A percentile compares a stretch with the other conserved stretches of the same genome.
Conservation (phyloP, 257 asterid species). For the Linderniella brevidens region DNA sequence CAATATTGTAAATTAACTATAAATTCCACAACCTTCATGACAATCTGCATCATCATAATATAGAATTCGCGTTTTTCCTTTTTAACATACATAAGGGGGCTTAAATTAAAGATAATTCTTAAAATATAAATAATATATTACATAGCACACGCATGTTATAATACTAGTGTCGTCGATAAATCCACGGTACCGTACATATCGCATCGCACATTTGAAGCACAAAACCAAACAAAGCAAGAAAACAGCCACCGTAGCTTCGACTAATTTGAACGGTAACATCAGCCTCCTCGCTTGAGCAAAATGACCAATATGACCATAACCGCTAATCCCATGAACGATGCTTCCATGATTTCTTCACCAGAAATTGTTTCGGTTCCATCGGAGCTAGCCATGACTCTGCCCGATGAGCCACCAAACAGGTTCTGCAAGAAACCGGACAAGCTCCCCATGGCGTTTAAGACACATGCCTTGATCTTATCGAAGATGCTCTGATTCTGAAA, state of each 20-base stretch:
- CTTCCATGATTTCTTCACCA: conserved; percentile 22
- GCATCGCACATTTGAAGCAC: too few relatives aligned
- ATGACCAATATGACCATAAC: conserved; percentile 36
- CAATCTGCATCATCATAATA: too few relatives aligned
- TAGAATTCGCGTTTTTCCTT: too few relatives aligned
- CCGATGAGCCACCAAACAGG: conserved; percentile 32
- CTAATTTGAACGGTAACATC: conserved; percentile 14
- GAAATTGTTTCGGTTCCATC: conserved; percentile 22
- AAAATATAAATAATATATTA: too few relatives aligned
- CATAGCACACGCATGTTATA: too few relatives aligned
- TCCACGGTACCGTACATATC: too few relatives aligned
- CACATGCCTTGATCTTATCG: conserved; percentile 22
- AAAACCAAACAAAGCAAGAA: neutral
- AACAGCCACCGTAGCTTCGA: conserved; percentile 11
- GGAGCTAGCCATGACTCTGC: conserved; percentile 5
- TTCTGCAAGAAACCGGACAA: conserved; percentile 40
- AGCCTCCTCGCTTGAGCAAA: conserved; percentile 21
- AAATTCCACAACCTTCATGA: too few relatives aligned
- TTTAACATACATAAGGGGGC: too few relatives aligned
- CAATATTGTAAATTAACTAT: too few relatives aligned
- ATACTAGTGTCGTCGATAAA: too few relatives aligned
- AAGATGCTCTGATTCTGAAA: conserved; percentile 13
- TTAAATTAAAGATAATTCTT: too few relatives aligned
- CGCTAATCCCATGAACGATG: conserved; percentile 54
- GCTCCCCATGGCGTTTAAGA: conserved; percentile 46